These are phyloP conservation scores for Pugionium cornutum DNA, from an alignment of 345 rosid species.

Conservation along the genomic window DNA sequence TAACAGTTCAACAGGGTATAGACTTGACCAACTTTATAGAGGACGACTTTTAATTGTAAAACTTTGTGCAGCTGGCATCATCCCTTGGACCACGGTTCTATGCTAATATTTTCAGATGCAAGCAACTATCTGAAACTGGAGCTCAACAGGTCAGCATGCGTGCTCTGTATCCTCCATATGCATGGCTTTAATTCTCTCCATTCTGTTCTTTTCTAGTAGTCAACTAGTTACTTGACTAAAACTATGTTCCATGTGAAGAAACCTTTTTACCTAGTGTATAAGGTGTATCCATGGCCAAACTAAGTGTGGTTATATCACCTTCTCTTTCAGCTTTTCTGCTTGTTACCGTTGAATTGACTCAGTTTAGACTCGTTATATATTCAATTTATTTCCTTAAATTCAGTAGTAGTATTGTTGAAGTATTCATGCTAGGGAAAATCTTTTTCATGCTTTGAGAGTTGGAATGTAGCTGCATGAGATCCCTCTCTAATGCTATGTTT, in stretches of 20 bases:
- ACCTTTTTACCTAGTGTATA: not conserved
- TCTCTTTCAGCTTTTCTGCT: conserved; percentile 1
- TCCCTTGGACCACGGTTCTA: conserved; percentile 97
- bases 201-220: conserved; percentile 5
- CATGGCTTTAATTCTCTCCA: conserved; percentile 10
- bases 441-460: not conserved
- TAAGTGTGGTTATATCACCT: conserved; percentile 8
- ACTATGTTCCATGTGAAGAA: conserved; percentile 1
- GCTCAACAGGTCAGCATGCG: conserved; percentile 75
- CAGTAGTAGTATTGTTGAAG: not conserved
- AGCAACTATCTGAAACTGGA: conserved; percentile 95
- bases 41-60: not conserved
- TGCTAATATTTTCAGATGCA: conserved; percentile 94
- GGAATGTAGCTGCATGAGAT: conserved; percentile 2
- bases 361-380: not conserved
- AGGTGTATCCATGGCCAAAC: conserved; percentile 3
- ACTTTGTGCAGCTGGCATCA: conserved; percentile 82
- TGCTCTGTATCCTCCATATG: conserved; percentile 16
- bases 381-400: conserved; percentile 7
- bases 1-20: conserved; percentile 16
- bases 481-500: conserved; percentile 11
- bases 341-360: conserved; percentile 2
- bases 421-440: conserved; percentile 4
- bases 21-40: conserved; percentile 52
- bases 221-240: conserved; percentile 21